Base-by-base conservation (phyloP, 441 rosid genomes). In the Viola pubescens region DNA sequence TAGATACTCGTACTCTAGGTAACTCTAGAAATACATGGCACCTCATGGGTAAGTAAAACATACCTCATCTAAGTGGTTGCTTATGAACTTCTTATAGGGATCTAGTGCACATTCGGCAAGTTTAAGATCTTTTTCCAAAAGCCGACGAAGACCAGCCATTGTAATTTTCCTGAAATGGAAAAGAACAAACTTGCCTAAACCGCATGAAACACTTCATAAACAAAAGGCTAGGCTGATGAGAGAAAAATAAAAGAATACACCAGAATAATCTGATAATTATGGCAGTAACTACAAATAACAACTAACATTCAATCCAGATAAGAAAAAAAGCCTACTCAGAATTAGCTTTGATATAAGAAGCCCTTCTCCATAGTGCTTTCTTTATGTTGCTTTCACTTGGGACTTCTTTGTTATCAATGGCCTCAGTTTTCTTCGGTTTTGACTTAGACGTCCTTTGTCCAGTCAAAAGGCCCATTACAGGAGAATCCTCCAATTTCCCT, bases 71-170 rank as follows among this genome's bases (percentile, higher is more conserved):
- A 94, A 71, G 46, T 79, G 80, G 48, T 71, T 69, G 69, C 75
- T 75, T 51, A 89, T 83, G 60, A 86, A 81, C 69, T 79, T 78
- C 80, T 86, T 94, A 70, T 58, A 75, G 37, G 82, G 74, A 73
- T 88, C 95, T 68, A 94, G 97, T 45, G 79, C 48, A 79, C 53
- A 9, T 58, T 82, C 79, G 45, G 81, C 82, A 53, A 89, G 81
- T 52, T 75, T 65, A 65, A 92, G 90, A 80, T 92, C 96, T 75
- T 79, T 77, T 80, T 92, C 97, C 74, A 89, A 69, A 59, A 84
- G 83, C 45, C 96, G 79, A 66, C 96, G 92, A 65, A 84, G 84
- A 61, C 82, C 82, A 59, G 79, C 87, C 96, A 92, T 78, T 19
- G 97, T 82, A 60, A 89, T 61, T 64, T 72, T 59, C 55, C 95